Percentiles rank a stretch among this genome's conserved stretches.
Evolutionary conservation across 176 grass and related monocot species (phyloP).

Genomic region (Urochloa ruziziensis): DNA sequence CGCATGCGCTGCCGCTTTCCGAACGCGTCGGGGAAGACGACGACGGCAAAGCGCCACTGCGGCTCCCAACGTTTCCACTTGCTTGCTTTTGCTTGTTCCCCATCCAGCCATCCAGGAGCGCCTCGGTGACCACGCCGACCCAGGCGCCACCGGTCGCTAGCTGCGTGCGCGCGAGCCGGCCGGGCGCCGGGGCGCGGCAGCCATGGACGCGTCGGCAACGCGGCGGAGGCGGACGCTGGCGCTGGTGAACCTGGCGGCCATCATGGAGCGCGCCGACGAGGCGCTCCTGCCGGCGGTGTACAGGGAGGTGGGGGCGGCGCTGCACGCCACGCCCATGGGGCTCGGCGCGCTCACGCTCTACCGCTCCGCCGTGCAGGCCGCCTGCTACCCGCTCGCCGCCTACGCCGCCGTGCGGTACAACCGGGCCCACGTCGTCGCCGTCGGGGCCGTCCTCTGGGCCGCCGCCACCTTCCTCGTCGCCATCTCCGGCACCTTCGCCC

Average conservation of each 20-base stretch:
- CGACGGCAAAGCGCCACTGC: neutral
- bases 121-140: neutral
- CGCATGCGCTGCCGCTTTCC: neutral
- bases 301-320: conserved; percentile 69
- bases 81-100: neutral
- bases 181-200: neutral
- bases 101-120: neutral
- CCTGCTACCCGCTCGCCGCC: conserved; percentile 81
- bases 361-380: conserved; percentile 76
- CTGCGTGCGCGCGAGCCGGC: neutral
- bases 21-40: neutral
- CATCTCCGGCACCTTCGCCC: conserved; percentile 63
- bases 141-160: too few species aligned
- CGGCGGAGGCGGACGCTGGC: conserved; percentile 53
- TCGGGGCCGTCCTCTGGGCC: conserved; percentile 83
- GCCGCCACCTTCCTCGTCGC: conserved; percentile 87
- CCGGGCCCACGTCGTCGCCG: conserved; percentile 77
- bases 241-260: conserved; percentile 75
- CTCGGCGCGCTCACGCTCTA: conserved; percentile 79
- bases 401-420: conserved; percentile 73
- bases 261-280: conserved; percentile 94
- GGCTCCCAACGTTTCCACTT: neutral
- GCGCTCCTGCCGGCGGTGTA: conserved; percentile 86
- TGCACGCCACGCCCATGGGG: conserved; percentile 64
- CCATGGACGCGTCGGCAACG: neutral